phyloP scores from a whole-genome alignment of 805 yeast genomes.

The Middelhovenomyces tepae region DNA sequence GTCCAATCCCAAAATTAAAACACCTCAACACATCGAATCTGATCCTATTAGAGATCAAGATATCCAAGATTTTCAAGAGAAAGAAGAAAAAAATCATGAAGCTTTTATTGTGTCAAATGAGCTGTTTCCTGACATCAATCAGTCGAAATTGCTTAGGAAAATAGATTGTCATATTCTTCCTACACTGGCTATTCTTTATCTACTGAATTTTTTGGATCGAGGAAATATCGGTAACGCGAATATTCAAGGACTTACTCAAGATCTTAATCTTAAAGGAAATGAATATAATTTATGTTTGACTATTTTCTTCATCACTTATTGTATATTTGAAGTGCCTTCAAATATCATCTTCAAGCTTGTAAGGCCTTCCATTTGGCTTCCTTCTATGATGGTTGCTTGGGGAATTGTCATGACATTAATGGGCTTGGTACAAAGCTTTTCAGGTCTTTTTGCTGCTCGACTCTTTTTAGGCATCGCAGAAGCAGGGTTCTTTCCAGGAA shows the following conservation, averaged over 20 bases:
- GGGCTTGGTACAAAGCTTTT: constrained; percentile 23
- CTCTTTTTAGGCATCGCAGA: constrained; percentile 35
- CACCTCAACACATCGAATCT: no score
- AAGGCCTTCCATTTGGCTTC: constrained; percentile 3
- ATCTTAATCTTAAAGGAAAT: constrained; percentile 29
- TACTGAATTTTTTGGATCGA: constrained; percentile 28
- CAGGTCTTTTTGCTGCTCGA: constrained; percentile 29
- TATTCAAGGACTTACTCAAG: constrained; percentile 26
- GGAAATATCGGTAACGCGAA: constrained; percentile 31
- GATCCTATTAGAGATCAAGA: no score
- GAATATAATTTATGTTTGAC: constrained; percentile 37
- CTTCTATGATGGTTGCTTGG: constrained; percentile 21
- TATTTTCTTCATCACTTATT: constrained; percentile 34
- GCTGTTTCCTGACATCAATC: constrained; percentile 1
- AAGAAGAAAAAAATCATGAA: no score
- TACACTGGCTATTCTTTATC: constrained; percentile 23
- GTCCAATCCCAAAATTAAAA: no score
- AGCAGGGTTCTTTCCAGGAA: constrained; percentile 32
- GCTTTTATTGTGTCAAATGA: no score
- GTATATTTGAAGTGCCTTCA: constrained; percentile 18
- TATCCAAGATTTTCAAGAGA: no score
- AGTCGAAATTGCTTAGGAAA: constrained; percentile 37
- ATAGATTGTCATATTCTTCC: constrained; percentile 36
- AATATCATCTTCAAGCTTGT: constrained; percentile 2
- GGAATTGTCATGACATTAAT: constrained; percentile 22